phyloP scores from a whole-genome alignment of 208 protist species.

The Trypanosoma lewisi region DNA sequence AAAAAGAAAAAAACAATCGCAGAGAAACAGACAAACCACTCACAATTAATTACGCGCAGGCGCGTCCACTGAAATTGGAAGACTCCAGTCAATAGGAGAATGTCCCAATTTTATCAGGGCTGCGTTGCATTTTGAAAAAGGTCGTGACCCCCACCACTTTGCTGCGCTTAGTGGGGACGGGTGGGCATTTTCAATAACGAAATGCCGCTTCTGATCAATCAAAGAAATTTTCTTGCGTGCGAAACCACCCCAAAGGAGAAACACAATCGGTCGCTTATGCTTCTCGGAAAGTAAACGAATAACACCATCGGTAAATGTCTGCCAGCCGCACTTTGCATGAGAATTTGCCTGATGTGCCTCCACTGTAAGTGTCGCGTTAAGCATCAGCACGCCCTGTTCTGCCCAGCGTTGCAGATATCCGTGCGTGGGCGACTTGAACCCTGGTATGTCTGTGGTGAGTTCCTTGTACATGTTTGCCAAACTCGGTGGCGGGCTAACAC shows the following conservation, averaged over 20 bases:
- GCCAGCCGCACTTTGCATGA: slow-evolving; percentile 94
- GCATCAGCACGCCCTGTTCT: slow-evolving; percentile 95
- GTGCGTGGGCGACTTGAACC: slow-evolving; percentile 86
- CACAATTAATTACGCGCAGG: background rate
- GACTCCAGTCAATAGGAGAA: slow-evolving; percentile 75
- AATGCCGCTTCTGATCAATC: slow-evolving; percentile 87
- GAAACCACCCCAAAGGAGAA: slow-evolving; percentile 95
- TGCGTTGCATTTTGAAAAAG: slow-evolving; percentile 87
- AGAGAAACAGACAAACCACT: background rate
- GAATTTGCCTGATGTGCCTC: slow-evolving; percentile 90
- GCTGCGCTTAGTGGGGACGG: slow-evolving; percentile 83
- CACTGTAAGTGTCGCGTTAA: slow-evolving; percentile 97
- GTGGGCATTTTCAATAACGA: slow-evolving; percentile 86
- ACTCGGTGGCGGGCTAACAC: slow-evolving; percentile 82
- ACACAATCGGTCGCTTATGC: slow-evolving; percentile 80
- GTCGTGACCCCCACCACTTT: slow-evolving; percentile 74
- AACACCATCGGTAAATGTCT: slow-evolving; percentile 94
- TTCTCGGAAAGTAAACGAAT: slow-evolving; percentile 78
- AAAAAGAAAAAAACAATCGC: background rate
- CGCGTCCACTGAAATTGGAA: slow-evolving; percentile 32
- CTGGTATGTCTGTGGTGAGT: slow-evolving; percentile 75
- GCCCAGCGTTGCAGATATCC: slow-evolving; percentile 95
- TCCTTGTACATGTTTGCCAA: slow-evolving; percentile 98
- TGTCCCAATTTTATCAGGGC: slow-evolving; percentile 60
- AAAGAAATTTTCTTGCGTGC: slow-evolving; percentile 89